These are phyloP conservation scores for Nicotiana tomentosiformis DNA, from an alignment of 257 asterid genomes.

Conservation along the genomic window DNA sequence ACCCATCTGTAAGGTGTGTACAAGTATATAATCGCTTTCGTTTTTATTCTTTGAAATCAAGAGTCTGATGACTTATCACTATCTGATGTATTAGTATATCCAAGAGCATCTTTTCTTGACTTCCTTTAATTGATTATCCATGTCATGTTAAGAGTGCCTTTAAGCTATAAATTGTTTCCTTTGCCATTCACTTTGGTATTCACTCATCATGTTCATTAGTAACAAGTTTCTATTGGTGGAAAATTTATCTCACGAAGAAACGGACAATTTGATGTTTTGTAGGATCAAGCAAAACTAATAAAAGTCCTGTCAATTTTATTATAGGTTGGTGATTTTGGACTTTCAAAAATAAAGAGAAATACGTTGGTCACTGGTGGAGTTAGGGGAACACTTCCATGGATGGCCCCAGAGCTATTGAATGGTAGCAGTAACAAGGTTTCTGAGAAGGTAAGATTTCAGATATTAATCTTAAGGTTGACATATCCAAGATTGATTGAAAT, in stretches of 20 bases:
- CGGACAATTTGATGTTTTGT: too few species aligned
- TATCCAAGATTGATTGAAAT: neutral
- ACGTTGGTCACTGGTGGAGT: slow-evolving; percentile 94
- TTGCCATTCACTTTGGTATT: neutral
- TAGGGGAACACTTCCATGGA: slow-evolving; percentile 97
- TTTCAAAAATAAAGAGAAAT: slow-evolving; percentile 89
- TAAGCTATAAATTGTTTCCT: neutral
- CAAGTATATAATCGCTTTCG: neutral
- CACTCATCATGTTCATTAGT: neutral
- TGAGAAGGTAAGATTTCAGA: slow-evolving; percentile 52
- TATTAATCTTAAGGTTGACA: neutral
- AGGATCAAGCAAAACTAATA: neutral
- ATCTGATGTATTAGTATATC: neutral
- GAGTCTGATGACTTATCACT: neutral
- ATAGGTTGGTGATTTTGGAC: slow-evolving; percentile 92
- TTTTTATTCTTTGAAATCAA: neutral
- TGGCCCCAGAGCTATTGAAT: slow-evolving; percentile 92
- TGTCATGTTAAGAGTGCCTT: neutral
- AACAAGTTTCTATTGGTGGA: neutral
- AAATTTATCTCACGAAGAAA: too few species aligned
- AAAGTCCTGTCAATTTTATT: neutral
- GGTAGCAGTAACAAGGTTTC: slow-evolving; percentile 95
- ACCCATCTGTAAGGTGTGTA: slow-evolving; percentile 86
- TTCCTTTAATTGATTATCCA: neutral
- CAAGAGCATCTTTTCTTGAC: neutral